These are phyloP conservation scores for Fonsecaea nubica DNA, from an alignment of 2,329 filamentous ascomycete species.

Conservation along the genomic window DNA sequence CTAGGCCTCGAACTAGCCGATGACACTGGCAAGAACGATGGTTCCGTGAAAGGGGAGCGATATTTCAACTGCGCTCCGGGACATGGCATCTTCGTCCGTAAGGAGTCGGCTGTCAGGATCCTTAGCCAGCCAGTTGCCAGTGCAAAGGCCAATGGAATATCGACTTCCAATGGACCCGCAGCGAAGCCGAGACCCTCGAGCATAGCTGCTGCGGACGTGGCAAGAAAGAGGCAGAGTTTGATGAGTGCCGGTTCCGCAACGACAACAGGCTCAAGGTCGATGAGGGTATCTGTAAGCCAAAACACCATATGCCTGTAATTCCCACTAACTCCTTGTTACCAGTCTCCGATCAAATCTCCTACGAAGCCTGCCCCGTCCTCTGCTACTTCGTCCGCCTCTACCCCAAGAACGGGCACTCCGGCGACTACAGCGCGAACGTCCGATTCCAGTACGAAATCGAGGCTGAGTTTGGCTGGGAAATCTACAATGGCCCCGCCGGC, in stretches of 20 bases:
- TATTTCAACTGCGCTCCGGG: slow-evolving; percentile 80
- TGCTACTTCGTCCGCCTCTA: slow-evolving; percentile 61
- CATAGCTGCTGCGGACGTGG: slow-evolving; percentile 60
- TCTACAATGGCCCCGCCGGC: slow-evolving; percentile 72
- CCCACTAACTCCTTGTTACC: slow-evolving; percentile 30
- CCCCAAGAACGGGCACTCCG: slow-evolving; percentile 70
- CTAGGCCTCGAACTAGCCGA: slow-evolving; percentile 87
- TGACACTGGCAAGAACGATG: slow-evolving; percentile 88
- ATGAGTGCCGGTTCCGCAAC: slow-evolving; percentile 69
- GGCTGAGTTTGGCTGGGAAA: slow-evolving; percentile 63
- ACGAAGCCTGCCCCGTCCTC: slow-evolving; percentile 70
- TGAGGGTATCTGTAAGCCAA: slow-evolving; percentile 45
- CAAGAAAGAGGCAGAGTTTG: slow-evolving; percentile 68
- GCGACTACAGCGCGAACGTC: slow-evolving; percentile 59
- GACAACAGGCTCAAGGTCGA: slow-evolving; percentile 45
- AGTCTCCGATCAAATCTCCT: slow-evolving; percentile 81
- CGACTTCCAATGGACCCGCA: slow-evolving; percentile 43
- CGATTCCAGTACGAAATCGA: slow-evolving; percentile 56
- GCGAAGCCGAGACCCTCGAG: slow-evolving; percentile 49
- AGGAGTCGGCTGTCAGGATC: slow-evolving; percentile 68
- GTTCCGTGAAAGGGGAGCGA: slow-evolving; percentile 81
- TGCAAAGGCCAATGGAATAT: slow-evolving; percentile 39
- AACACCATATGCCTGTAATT: not conserved
- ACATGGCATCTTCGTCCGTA: slow-evolving; percentile 86
- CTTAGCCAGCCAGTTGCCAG: slow-evolving; percentile 57